These are phyloP conservation scores for Colletotrichum cuscutae DNA, from an alignment of 2,329 filamentous ascomycete species.

Conservation along the genomic window DNA sequence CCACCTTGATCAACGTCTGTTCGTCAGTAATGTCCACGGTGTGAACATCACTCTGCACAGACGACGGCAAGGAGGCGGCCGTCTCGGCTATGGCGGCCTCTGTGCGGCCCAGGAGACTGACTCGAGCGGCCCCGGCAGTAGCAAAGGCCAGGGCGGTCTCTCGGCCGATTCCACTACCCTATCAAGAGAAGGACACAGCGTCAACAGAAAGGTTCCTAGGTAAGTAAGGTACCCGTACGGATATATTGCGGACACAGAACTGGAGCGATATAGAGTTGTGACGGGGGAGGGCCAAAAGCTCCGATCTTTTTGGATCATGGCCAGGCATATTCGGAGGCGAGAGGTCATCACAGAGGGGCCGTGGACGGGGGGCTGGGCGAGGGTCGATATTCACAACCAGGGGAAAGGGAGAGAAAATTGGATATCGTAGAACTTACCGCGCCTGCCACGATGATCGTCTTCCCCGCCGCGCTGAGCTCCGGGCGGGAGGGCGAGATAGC, in stretches of 20 bases:
- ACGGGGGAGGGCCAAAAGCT: neutral
- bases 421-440: conserved; percentile 53
- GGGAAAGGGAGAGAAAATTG: neutral
- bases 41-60: conserved; percentile 5
- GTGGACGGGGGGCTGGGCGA: neutral
- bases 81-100: conserved; percentile 41
- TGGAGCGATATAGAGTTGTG: neutral
- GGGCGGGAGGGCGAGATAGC: conserved; percentile 49
- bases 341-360: neutral
- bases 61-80: conserved; percentile 36
- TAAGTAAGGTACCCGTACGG: no score
- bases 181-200: neutral
- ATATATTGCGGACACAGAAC: neutral
- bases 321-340: neutral
- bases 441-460: conserved; percentile 73
- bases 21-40: conserved; percentile 24
- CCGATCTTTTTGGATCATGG: neutral
- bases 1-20: conserved; percentile 9
- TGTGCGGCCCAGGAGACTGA: conserved; percentile 53
- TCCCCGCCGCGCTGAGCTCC: conserved; percentile 52
- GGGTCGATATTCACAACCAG: neutral
- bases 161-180: conserved; percentile 66
- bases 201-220: neutral
- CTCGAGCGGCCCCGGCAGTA: conserved; percentile 48
- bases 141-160: conserved; percentile 71